Evolutionary conservation across 129 eudicot species (phyloP), one percentile per base, ranked within the genome.

Genomic region (Helianthus tuberosus): DNA sequence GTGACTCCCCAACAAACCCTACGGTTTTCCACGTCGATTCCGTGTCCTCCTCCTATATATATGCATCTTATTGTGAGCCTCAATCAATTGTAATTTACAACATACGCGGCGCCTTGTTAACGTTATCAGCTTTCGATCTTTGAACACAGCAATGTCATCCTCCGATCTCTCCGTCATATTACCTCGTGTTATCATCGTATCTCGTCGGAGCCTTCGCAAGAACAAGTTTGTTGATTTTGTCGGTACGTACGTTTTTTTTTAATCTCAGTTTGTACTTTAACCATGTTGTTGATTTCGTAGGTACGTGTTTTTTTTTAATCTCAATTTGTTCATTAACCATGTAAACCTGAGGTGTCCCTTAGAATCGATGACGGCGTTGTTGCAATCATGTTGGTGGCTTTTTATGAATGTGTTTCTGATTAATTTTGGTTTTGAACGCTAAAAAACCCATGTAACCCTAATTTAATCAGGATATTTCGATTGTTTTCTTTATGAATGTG

Each of bases 211-310:
- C 89, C 89, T 93, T 71, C 98, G 96, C 82, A 93, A 93, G 86
- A 90, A 93, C 93, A 93, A 93, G 76, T 93, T 93, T 69, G 98
- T 93, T 3, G 98, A 93, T 77, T 93, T 93, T 60, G 98, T 93
- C 0, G 98, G 98, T 93, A 80, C n/a, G 67, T 25, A 8, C 4
- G 23, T 25, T 27, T 54, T 72, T 39, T 20, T 14, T 20, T 9
- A 36, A 5, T 41, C 50, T 57, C n/a, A 68, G 8, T 25, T 27
- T 8, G 25, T 20, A 8, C 6, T n/a, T 57, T 59, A 57, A 17
- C 67, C 67, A 38, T 38, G 74, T 65, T 69, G 98, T 93, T 3
- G 98, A 93, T 77, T 93, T 93, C 64, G 98, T 93, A 0, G 98
- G 98, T 93, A 80, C n/a, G 67, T 25, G 23, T 25, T 27, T 54